phyloP scores from a whole-genome alignment of 257 asterid genomes.

The Cruciata laevipes region DNA sequence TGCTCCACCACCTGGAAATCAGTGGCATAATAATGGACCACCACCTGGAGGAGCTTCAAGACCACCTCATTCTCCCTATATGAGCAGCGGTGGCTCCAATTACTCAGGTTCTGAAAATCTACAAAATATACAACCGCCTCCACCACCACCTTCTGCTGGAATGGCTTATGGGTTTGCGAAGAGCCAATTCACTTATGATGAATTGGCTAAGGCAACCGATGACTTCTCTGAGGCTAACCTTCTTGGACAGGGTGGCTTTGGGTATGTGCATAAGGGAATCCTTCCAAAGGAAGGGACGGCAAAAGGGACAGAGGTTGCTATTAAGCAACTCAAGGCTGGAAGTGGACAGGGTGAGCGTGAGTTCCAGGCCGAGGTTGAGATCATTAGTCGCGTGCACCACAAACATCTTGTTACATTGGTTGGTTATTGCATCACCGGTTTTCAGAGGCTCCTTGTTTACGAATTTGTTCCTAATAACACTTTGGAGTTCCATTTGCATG shows the following conservation, averaged over 20 bases:
- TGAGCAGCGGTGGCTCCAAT: slow-evolving; percentile 67
- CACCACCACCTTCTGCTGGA: slow-evolving; percentile 60
- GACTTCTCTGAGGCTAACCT: slow-evolving; percentile 86
- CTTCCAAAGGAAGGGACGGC: slow-evolving; percentile 68
- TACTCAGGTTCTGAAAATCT: slow-evolving; percentile 54
- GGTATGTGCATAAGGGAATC: slow-evolving; percentile 81
- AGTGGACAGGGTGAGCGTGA: slow-evolving; percentile 96
- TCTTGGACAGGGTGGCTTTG: slow-evolving; percentile 97
- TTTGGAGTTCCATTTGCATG: slow-evolving; percentile 74
- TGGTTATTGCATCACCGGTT: slow-evolving; percentile 82
- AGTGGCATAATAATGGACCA: slow-evolving; percentile 57
- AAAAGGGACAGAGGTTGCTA: slow-evolving; percentile 75
- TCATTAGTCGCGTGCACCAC: slow-evolving; percentile 92
- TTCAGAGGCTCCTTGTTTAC: slow-evolving; percentile 66
- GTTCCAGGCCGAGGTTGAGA: slow-evolving; percentile 94
- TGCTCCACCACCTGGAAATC: slow-evolving; percentile 38
- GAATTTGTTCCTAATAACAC: slow-evolving; percentile 83
- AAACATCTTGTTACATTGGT: slow-evolving; percentile 90
- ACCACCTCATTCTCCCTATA: slow-evolving; percentile 52
- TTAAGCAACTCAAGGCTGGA: slow-evolving; percentile 83
- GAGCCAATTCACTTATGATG: slow-evolving; percentile 74
- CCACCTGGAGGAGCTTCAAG: slow-evolving; percentile 39
- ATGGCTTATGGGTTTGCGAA: slow-evolving; percentile 54
- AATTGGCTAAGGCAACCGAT: slow-evolving; percentile 80
- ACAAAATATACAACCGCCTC: background rate